phyloP scores from a whole-genome alignment of 2,329 filamentous ascomycete genomes.

The Claviceps spartinae region DNA sequence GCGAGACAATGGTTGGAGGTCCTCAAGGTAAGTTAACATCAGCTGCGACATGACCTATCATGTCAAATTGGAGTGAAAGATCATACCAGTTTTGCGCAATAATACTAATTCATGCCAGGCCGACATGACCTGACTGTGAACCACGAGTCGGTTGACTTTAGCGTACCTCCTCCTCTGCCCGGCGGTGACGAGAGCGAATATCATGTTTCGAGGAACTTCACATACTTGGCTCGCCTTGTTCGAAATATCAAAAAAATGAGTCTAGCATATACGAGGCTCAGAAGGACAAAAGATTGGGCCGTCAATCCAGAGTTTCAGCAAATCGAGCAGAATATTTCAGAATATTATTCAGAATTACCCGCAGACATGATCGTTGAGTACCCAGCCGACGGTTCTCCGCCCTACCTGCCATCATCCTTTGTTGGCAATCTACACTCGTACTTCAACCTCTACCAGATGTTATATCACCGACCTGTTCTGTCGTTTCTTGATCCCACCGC shows the following conservation, averaged over 20 bases:
- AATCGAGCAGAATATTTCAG: conserved; percentile 62
- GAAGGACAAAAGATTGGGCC: conserved; percentile 73
- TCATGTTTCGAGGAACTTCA: conserved; percentile 69
- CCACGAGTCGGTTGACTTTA: conserved; percentile 62
- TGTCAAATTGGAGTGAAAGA: not conserved
- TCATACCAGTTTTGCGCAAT: not conserved
- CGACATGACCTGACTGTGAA: conserved; percentile 68
- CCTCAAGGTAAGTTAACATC: conserved; percentile 55
- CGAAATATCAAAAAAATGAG: conserved; percentile 69
- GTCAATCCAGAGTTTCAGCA: conserved; percentile 71
- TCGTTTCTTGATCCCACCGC: conserved; percentile 60
- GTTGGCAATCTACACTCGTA: conserved; percentile 83
- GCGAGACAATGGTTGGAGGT: conserved; percentile 85
- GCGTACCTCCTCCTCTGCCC: conserved; percentile 46
- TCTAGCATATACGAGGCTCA: conserved; percentile 57
- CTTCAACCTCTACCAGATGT: conserved; percentile 71
- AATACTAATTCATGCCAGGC: conserved; percentile 31
- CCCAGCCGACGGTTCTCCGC: conserved; percentile 62
- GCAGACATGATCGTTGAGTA: conserved; percentile 66
- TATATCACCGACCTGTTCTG: conserved; percentile 78
- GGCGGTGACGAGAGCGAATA: conserved; percentile 64
- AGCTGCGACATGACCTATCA: not conserved
- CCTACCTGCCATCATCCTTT: conserved; percentile 77
- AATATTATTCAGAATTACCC: conserved; percentile 67
- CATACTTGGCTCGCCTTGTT: conserved; percentile 65